Conservation (phyloP, 2,329 filamentous ascomycete species). For the Fusarium pseudonygamai region DNA sequence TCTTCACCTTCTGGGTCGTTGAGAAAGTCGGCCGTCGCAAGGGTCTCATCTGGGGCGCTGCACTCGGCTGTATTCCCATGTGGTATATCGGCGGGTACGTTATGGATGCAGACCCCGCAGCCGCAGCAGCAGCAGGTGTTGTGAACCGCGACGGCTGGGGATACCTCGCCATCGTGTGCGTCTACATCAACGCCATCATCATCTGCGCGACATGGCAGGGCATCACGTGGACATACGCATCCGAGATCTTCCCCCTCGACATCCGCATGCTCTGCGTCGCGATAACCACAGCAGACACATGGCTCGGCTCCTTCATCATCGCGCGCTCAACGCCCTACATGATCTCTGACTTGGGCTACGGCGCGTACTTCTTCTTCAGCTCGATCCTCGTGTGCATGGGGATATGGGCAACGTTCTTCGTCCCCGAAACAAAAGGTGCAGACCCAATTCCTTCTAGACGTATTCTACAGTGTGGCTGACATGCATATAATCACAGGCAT, state of each 20-base stretch:
- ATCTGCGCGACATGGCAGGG: conserved; percentile 55
- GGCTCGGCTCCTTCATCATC: conserved; percentile 54
- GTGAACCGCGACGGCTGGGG: conserved; percentile 54
- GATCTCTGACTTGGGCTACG: conserved; percentile 55
- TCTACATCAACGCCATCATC: conserved; percentile 55
- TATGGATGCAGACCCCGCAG: conserved; percentile 46
- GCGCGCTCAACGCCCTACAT: conserved; percentile 53
- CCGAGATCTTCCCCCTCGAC: conserved; percentile 57
- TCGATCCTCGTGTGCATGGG: conserved; percentile 55
- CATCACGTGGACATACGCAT: conserved; percentile 56
- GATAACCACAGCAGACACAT: conserved; percentile 49
- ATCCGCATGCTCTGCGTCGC: conserved; percentile 50
- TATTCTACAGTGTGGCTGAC: conserved; percentile 7
- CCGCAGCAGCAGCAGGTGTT: conserved; percentile 56
- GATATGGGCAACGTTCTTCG: conserved; percentile 59
- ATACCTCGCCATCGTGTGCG: conserved; percentile 56
- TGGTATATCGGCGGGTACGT: conserved; percentile 54
- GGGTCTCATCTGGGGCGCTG: conserved; percentile 54
- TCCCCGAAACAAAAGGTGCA: conserved; percentile 61
- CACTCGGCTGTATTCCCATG: conserved; percentile 52
- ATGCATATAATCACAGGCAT: conserved; percentile 40
- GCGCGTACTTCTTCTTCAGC: conserved; percentile 64
- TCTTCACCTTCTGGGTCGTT: conserved; percentile 56
- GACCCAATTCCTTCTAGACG: background rate
- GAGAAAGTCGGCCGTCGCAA: conserved; percentile 59